Percentiles rank a stretch among this genome's conserved stretches.
Conservation (phyloP, 2,329 filamentous ascomycete genomes). For the Ramularia endophylla region DNA sequence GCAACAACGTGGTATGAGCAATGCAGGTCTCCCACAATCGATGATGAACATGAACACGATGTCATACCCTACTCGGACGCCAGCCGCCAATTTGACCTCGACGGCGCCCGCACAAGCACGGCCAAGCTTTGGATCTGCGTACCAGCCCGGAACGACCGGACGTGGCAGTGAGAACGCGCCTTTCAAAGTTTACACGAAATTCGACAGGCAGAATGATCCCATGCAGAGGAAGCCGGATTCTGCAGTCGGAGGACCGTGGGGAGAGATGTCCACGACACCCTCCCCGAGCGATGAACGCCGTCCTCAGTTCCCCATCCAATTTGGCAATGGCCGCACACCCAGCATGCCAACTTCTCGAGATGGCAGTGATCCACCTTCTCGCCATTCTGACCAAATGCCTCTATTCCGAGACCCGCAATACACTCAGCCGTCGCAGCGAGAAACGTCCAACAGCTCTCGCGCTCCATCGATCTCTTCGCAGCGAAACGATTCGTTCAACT, state of each 20-base stretch:
- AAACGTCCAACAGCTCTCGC: conserved; percentile 20
- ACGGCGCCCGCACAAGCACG: conserved; percentile 15
- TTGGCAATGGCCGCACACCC: conserved; percentile 33
- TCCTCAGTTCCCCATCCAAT: conserved; percentile 37
- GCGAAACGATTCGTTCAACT: conserved; percentile 35
- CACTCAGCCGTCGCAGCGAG: conserved; percentile 14
- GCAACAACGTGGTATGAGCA: conserved; percentile 34
- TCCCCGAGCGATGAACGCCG: conserved; percentile 40
- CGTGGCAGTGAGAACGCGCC: conserved; percentile 24
- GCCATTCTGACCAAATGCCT: conserved; percentile 41
- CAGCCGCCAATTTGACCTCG: conserved; percentile 22
- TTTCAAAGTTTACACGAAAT: conserved; percentile 31
- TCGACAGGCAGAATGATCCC: conserved; percentile 25
- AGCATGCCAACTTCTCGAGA: conserved; percentile 48
- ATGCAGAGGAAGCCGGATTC: conserved; percentile 24
- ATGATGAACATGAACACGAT: conserved; percentile 25
- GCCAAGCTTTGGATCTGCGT: conserved; percentile 18
- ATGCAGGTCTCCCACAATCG: conserved; percentile 29
- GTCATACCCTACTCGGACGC: conserved; percentile 18
- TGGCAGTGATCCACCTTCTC: conserved; percentile 51
- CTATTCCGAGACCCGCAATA: conserved; percentile 24
- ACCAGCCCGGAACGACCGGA: conserved; percentile 15
- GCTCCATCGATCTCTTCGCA: conserved; percentile 46
- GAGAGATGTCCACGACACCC: conserved; percentile 23
- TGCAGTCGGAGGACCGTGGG: conserved; percentile 14